phyloP scores from a whole-genome alignment of 2,329 filamentous ascomycete genomes.

The Nothopassalora personata region DNA sequence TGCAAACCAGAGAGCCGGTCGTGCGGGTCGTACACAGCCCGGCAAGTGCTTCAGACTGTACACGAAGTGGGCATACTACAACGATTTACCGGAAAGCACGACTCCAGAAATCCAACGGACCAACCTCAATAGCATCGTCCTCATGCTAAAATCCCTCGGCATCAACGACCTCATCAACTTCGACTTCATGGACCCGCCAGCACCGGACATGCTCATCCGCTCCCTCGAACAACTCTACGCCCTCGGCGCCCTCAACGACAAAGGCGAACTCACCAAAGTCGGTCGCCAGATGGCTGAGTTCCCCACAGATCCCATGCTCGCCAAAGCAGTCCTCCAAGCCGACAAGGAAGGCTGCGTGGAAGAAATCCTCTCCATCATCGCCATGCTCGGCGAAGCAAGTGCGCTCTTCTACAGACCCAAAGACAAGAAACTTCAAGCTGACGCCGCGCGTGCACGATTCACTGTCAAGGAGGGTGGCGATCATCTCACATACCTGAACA shows the following conservation, averaged over 20 bases:
- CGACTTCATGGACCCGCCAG: slow-evolving; percentile 92
- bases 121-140: slow-evolving; percentile 76
- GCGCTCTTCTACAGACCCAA: slow-evolving; percentile 92
- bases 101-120: slow-evolving; percentile 90
- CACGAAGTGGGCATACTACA: slow-evolving; percentile 80
- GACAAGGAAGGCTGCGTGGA: slow-evolving; percentile 90
- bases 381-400: slow-evolving; percentile 84
- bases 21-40: slow-evolving; percentile 84
- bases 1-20: slow-evolving; percentile 86
- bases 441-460: slow-evolving; percentile 82
- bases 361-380: slow-evolving; percentile 87
- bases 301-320: slow-evolving; percentile 84
- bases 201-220: slow-evolving; percentile 81
- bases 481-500: slow-evolving; percentile 79
- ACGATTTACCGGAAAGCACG: slow-evolving; percentile 87
- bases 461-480: slow-evolving; percentile 88
- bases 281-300: slow-evolving; percentile 95
- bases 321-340: slow-evolving; percentile 80
- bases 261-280: slow-evolving; percentile 81
- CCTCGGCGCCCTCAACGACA: slow-evolving; percentile 80
- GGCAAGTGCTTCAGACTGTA: slow-evolving; percentile 93
- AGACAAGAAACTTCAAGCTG: slow-evolving; percentile 94
- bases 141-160: slow-evolving; percentile 81
- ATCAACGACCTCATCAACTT: slow-evolving; percentile 92
- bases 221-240: slow-evolving; percentile 89